Base-by-base conservation (phyloP, 768 basidiomycete species). In the Suillus bovinus region DNA sequence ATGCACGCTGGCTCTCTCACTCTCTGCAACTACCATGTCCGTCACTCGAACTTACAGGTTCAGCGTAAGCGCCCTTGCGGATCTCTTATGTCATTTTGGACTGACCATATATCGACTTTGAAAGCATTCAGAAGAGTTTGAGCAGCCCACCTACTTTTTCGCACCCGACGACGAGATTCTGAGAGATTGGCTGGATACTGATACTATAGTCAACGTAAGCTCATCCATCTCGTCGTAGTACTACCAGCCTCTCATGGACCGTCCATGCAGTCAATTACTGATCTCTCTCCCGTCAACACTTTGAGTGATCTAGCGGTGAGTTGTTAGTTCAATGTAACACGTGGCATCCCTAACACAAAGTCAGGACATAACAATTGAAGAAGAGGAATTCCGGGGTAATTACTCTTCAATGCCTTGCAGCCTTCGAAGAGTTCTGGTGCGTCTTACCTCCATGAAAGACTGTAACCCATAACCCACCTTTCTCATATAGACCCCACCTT, bases 271-370 rank as follows among this genome's bases (percentile, higher is more conserved):
- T 70, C 63, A 50, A 27, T 63, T 29, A 47, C 53, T 8, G 71
- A 72, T 41, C 62, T 64, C n/a, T 72, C 71, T 27, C 71, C 71
- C 9, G 64, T 61, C 47, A 59, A 52, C 22, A 59, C 71, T 38
- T 60, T 71, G 46, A 60, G 44, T 61, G 74, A 74, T 61, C 70
- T 74, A 57, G 58, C 66, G 20, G 71, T 74, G 72, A 74, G 74
- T 68, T 46, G 54, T 57, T 42, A 49, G 60, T 39, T 54, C 67
- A 44, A 68, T 64, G 67, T 63, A 52, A 58, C 70, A 53, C 65
- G 53, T 46, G 42, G 57, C 59, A 2, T 44, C 61, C 61, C 73
- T 71, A 52, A 76, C 64, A 63, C 66, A 58, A 46, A 63, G 46
- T 22, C 69, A 76, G 74, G 69, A 73, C 59, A 63, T 64, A 64